phyloP scores from a whole-genome alignment of 148 eudicot genomes.

The Amaranthus hypochondriacus region DNA sequence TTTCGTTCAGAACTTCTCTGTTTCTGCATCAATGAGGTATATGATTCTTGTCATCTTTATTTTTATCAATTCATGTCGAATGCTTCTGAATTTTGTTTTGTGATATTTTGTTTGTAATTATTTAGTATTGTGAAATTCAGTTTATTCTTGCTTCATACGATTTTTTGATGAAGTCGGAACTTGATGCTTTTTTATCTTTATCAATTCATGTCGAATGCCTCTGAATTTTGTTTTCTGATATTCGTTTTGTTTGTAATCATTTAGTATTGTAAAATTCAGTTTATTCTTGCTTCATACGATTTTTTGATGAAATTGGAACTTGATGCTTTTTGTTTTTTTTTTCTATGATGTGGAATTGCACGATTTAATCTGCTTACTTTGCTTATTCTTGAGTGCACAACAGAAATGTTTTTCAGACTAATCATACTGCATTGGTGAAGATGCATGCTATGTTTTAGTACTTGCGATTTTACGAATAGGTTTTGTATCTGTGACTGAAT shows the following conservation, averaged over 20 bases:
- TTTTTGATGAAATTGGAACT: too few relatives aligned
- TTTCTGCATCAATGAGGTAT: constrained; percentile 16
- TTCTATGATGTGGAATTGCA: too few relatives aligned
- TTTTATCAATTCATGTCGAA: background rate
- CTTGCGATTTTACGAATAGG: too few relatives aligned
- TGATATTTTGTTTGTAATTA: background rate
- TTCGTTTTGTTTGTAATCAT: background rate
- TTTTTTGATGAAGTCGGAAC: too few relatives aligned
- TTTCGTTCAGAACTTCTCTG: background rate
- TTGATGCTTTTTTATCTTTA: background rate
- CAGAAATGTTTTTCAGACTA: too few relatives aligned
- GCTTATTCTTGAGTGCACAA: too few relatives aligned
- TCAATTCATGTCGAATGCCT: background rate
- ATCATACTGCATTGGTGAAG: too few relatives aligned
- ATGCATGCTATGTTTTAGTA: too few relatives aligned
- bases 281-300: background rate
- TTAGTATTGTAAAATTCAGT: background rate
- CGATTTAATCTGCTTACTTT: too few relatives aligned
- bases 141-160: background rate
- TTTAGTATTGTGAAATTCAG: background rate
- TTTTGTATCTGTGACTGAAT: too few relatives aligned
- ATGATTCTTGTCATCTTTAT: background rate
- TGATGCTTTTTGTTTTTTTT: background rate
- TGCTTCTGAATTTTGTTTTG: background rate
- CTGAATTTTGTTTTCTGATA: background rate